Evolutionary conservation across 179 eudicot species (phyloP).

Genomic region (Silene coronaria): DNA sequence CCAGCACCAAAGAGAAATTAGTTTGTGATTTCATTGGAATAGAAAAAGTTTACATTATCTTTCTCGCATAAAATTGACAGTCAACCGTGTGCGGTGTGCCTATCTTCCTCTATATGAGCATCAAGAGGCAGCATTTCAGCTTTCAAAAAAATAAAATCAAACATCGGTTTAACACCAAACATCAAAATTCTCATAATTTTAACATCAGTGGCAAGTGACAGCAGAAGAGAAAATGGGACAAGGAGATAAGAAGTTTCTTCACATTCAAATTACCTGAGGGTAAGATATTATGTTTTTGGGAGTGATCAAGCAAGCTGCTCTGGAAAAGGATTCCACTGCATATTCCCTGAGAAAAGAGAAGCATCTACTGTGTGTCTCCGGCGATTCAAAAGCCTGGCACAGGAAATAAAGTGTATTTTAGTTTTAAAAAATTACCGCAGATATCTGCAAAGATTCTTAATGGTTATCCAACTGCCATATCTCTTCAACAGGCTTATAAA

Average conservation of each 20-base stretch:
- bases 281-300: slow-evolving; percentile 84
- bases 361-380: slow-evolving; percentile 83
- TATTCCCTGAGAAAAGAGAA: slow-evolving; percentile 77
- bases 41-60: too few species aligned
- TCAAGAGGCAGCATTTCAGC: background rate
- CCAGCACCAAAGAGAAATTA: too few species aligned
- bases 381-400: slow-evolving; percentile 94
- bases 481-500: background rate
- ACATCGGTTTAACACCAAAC: slow-evolving; percentile 8
- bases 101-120: too few species aligned
- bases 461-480: background rate
- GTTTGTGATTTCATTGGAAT: too few species aligned
- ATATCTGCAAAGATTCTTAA: background rate
- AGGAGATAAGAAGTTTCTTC: background rate
- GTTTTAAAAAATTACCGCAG: background rate
- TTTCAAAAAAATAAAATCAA: background rate
- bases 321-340: slow-evolving; percentile 77
- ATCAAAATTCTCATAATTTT: background rate
- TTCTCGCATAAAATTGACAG: background rate
- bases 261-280: slow-evolving; percentile 63
- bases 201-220: background rate
- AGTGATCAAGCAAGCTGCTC: slow-evolving; percentile 77
- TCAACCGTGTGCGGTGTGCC: background rate
- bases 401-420: slow-evolving; percentile 7
- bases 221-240: background rate